These are phyloP conservation scores for Saccharomycopsis sp. DNA, from an alignment of 805 yeast species.

Conservation along the genomic window DNA sequence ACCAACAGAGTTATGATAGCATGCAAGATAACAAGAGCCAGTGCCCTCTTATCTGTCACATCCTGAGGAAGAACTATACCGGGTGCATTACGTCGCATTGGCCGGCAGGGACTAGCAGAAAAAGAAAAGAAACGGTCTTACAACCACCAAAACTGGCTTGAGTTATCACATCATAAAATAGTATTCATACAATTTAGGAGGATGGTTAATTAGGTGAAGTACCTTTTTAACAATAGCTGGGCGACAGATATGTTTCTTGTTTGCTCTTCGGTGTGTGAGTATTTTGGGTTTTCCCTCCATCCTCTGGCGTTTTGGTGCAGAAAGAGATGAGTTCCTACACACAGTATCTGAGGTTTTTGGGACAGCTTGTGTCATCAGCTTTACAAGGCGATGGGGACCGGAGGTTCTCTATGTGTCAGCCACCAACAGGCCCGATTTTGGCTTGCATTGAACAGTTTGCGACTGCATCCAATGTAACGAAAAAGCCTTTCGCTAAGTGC, in stretches of 20 bases:
- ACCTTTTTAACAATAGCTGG: background rate
- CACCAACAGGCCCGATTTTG: no score
- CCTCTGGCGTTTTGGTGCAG: background rate
- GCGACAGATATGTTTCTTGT: background rate
- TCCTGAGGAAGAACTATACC: background rate
- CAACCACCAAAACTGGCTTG: background rate
- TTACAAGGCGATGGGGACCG: no score
- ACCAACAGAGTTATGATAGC: background rate
- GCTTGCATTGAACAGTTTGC: no score
- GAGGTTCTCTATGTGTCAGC: no score
- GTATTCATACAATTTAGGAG: no score
- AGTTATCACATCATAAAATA: background rate
- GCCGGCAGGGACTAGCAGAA: background rate
- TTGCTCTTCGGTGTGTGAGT: background rate
- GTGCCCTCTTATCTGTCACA: background rate
- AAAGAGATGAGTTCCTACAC: background rate
- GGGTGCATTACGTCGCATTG: background rate
- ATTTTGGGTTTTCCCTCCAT: background rate
- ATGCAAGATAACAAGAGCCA: constrained; percentile 1
- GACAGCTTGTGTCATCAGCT: no score
- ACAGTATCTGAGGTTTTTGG: no score
- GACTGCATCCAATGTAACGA: no score
- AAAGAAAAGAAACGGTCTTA: background rate
- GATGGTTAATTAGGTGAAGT: background rate
- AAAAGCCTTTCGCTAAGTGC: no score